Evolutionary conservation across 2,329 filamentous ascomycete genomes (phyloP), one percentile per base, ranked within the genome.

Genomic region (Pseudopyricularia javanii): DNA sequence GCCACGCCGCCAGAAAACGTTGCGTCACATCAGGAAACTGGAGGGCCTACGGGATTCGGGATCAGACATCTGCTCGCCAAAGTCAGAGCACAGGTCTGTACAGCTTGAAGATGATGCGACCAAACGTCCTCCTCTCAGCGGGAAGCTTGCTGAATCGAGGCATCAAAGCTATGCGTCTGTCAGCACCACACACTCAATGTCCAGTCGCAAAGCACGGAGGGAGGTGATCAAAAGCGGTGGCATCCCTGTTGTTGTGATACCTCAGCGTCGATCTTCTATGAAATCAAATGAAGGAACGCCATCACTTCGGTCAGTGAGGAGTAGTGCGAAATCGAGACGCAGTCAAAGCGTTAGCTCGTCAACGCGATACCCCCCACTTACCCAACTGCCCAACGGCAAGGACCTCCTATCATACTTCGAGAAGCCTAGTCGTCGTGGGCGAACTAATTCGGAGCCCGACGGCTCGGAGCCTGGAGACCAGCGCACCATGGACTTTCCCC

Each of bases 161-260:
- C 64, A 68, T 32, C 73, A 76, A 4, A 81, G 76, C 53, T 64
- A 74, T 52, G 65, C 66, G 28, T 82, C 79, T 2, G 74, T 65
- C 35, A 64, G 65, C 3, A 77, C 77, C 0, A 58, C 63, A 24
- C 76, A 69, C 55, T 79, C 78, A 6, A 66, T 74, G 3, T 71
- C 74, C 1, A 82, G 76, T 57, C 68, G 69, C 7, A 79, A 71
- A 58, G 77, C 78, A 4, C 70, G 81, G n/a, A 73, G 75, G 15
- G 78, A 82, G 32, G 67, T 84, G 3, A 73, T 75, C 69, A 82
- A 76, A 57, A 76, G 66, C 52, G 81, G 80, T 7, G 79, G 70
- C 2, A 80, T 85, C 9, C 81, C 81, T 2, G 80, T 85, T 7
- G 72, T 83, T 7, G 71, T 85, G 20, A 75, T 85, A 50, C 81